Conservation (phyloP, 2,329 filamentous ascomycete genomes). For the Pestalotiopsis sp. region DNA sequence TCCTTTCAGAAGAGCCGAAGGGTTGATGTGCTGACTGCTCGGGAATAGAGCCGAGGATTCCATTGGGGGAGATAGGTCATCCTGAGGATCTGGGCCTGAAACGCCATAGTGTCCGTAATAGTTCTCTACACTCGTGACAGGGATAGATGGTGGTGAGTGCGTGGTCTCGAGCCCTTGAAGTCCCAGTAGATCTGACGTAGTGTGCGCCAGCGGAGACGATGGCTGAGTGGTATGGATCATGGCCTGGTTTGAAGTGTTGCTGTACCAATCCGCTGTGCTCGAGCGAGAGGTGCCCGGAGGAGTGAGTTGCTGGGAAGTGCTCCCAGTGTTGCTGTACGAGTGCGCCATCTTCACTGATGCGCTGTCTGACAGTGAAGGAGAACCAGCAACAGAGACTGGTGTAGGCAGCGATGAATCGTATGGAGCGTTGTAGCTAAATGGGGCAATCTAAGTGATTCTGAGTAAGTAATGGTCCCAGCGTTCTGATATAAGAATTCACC, state of each 20-base stretch:
- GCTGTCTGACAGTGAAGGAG: constrained; percentile 46
- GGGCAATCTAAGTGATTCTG: constrained; percentile 29
- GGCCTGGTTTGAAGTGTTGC: constrained; percentile 34
- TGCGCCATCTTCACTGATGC: constrained; percentile 37
- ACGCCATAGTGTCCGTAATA: constrained; percentile 38
- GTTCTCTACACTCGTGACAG: constrained; percentile 32
- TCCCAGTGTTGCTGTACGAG: constrained; percentile 38
- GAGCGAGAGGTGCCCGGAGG: constrained; percentile 46
- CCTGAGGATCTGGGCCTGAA: constrained; percentile 27
- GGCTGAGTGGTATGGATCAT: constrained; percentile 42
- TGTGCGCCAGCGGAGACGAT: constrained; percentile 46
- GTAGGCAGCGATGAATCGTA: constrained; percentile 48
- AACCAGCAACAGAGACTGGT: constrained; percentile 50
- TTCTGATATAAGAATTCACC: constrained; percentile 13
- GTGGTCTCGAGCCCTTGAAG: constrained; percentile 37
- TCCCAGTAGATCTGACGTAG: constrained; percentile 38
- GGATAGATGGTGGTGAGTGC: constrained; percentile 30
- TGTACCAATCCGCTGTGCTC: constrained; percentile 39
- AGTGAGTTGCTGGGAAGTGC: constrained; percentile 44
- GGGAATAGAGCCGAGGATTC: constrained; percentile 24
- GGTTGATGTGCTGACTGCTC: constrained; percentile 18
- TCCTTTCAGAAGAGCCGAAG: constrained; percentile 22
- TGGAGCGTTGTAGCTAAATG: constrained; percentile 37
- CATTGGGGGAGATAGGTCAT: constrained; percentile 30
- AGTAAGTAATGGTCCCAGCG: constrained; percentile 16